Percentiles rank a stretch among this genome's conserved stretches.
Conservation (phyloP, 73 alveolate genomes). For the Tetrahymena borealis region DNA sequence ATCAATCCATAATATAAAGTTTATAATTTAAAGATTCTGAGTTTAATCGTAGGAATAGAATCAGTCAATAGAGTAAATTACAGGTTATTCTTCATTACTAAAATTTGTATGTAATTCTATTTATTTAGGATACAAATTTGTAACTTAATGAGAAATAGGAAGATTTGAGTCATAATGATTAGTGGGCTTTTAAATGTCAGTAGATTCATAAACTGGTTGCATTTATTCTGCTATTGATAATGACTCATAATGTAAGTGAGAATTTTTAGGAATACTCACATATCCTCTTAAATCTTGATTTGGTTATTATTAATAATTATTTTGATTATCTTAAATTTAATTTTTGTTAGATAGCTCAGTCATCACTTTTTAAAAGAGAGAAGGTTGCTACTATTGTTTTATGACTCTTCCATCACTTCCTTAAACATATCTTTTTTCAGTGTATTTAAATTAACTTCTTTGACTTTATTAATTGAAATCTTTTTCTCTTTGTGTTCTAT, state of each 20-base stretch:
- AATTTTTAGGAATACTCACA: too few relatives aligned
- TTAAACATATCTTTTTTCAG: neutral
- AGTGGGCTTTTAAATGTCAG: neutral
- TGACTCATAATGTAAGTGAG: too few relatives aligned
- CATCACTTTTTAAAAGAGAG: neutral
- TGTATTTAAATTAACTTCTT: neutral
- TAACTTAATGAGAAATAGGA: neutral
- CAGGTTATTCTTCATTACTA: neutral
- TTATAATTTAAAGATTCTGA: too few relatives aligned
- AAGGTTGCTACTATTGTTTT: neutral
- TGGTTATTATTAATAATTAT: too few relatives aligned
- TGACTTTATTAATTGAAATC: neutral
- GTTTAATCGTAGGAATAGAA: too few relatives aligned
- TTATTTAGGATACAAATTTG: neutral
- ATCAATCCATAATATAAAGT: too few relatives aligned
- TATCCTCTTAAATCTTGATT: too few relatives aligned
- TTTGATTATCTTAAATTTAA: too few relatives aligned
- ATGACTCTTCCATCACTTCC: neutral
- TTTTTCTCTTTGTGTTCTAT: neutral
- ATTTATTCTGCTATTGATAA: neutral
- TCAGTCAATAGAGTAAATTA: neutral
- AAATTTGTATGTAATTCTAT: neutral
- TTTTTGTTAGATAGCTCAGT: too few relatives aligned
- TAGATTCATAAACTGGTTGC: neutral
- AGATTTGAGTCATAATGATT: neutral